Conservation (phyloP, 129 eudicot species). For the Centaurea solstitialis region DNA sequence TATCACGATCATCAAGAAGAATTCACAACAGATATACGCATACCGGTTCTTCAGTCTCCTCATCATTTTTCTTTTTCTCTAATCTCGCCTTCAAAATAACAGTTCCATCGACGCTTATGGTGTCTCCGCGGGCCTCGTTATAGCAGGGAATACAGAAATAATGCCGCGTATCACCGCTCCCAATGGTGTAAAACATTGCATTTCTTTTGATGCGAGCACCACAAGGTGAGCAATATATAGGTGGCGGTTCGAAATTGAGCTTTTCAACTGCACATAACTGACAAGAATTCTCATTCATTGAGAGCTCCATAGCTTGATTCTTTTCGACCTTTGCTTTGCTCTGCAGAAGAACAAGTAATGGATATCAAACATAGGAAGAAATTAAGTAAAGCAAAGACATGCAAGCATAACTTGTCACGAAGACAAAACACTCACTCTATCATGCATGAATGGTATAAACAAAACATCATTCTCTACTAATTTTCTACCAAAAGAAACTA, state of each 20-base stretch:
- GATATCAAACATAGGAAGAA: not conserved
- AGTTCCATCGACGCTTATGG: conserved; percentile 70
- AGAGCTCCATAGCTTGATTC: conserved; percentile 92
- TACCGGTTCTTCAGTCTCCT: conserved; percentile 99
- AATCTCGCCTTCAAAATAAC: conserved; percentile 67
- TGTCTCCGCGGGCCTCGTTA: conserved; percentile 91
- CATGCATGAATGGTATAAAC: conserved; percentile 13
- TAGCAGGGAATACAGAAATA: conserved; percentile 85
- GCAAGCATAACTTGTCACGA: not conserved
- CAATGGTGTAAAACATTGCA: conserved; percentile 87
- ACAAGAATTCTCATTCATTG: conserved; percentile 95
- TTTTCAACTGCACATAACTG: conserved; percentile 98
- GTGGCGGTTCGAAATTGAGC: conserved; percentile 97
- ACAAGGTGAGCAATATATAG: conserved; percentile 86
- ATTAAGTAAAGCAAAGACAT: not conserved
- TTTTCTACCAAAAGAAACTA: not conserved
- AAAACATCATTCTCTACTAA: not conserved
- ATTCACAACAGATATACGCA: conserved; percentile 18
- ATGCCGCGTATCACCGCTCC: conserved; percentile 84
- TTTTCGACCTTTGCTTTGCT: conserved; percentile 96
- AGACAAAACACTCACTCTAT: conserved; percentile 6
- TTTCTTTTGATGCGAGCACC: conserved; percentile 94
- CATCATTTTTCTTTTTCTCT: conserved; percentile 95
- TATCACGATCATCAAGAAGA: not conserved
- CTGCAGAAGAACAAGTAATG: conserved; percentile 40